These are phyloP conservation scores for Chenopodium quinoa DNA, from an alignment of 148 eudicot genomes.

Conservation along the genomic window DNA sequence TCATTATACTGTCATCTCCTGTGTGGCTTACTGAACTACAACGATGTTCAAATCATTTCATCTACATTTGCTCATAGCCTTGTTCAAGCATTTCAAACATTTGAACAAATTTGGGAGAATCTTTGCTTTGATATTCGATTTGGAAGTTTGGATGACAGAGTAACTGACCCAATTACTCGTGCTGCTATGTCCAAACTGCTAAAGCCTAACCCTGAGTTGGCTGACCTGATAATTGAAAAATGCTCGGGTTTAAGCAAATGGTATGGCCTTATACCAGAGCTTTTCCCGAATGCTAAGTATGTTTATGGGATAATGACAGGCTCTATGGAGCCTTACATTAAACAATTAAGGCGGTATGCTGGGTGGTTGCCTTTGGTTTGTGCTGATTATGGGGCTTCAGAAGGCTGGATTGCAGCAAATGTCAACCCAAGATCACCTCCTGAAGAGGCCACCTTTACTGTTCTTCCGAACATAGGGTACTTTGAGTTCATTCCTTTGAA, in stretches of 20 bases:
- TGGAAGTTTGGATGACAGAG: conserved; percentile 47
- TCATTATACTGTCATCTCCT: conserved; percentile 90
- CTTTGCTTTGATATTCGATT: conserved; percentile 58
- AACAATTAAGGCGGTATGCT: conserved; percentile 75
- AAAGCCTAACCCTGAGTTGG: conserved; percentile 68
- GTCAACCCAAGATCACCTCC: conserved; percentile 80
- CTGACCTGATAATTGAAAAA: conserved; percentile 43
- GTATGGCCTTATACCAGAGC: conserved; percentile 73
- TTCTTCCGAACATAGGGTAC: conserved; percentile 80
- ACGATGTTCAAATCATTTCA: conserved; percentile 57
- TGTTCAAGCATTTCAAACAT: conserved; percentile 77
- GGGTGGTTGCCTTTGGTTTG: conserved; percentile 71
- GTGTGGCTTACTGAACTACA: conserved; percentile 55
- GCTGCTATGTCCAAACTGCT: conserved; percentile 55
- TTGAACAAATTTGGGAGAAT: conserved; percentile 66
- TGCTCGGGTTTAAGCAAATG: conserved; percentile 63
- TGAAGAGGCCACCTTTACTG: conserved; percentile 71
- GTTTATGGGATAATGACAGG: conserved; percentile 91
- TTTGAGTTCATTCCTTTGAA: conserved; percentile 85
- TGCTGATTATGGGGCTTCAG: conserved; percentile 89
- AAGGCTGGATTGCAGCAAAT: conserved; percentile 95
- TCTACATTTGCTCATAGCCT: conserved; percentile 90
- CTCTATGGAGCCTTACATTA: conserved; percentile 91
- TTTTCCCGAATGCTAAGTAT: conserved; percentile 86
- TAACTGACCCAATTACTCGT: conserved; percentile 50